These are phyloP conservation scores for Colletotrichum camelliae DNA, from an alignment of 2,329 filamentous ascomycete species.

Conservation along the genomic window DNA sequence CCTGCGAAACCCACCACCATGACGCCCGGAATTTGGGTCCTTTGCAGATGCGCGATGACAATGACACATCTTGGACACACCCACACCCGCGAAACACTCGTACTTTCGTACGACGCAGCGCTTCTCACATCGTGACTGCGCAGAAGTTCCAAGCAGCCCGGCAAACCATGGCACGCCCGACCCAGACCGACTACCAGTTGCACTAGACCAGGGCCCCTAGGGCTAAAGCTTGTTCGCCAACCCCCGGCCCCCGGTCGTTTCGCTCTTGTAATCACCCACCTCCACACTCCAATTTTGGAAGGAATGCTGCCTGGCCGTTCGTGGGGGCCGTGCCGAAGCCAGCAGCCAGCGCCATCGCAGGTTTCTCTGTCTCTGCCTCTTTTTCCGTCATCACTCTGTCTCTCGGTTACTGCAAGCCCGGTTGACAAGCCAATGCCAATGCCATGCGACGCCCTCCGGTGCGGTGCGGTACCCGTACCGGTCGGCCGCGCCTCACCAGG, in stretches of 20 bases:
- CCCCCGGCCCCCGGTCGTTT: neutral
- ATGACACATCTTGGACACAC: conserved; percentile 2
- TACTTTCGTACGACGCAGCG: neutral
- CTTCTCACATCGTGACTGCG: neutral
- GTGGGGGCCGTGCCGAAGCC: conserved; percentile 15
- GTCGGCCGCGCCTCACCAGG: conserved; percentile 1
- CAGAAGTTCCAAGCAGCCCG: neutral
- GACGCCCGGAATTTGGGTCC: neutral
- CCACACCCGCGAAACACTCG: neutral
- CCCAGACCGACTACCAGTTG: neutral
- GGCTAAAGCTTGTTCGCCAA: conserved; percentile 6
- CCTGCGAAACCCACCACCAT: neutral
- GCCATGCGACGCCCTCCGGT: neutral
- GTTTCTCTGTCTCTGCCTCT: neutral
- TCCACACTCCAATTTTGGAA: conserved; percentile 13
- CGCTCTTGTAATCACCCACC: conserved; percentile 3
- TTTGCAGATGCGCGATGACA: conserved; percentile 3
- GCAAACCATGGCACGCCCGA: neutral
- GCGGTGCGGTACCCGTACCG: neutral
- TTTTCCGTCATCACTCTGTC: neutral
- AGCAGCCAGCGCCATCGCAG: neutral
- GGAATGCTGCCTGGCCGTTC: conserved; percentile 12
- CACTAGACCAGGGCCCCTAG: neutral
- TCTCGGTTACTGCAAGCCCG: neutral
- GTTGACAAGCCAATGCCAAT: neutral